phyloP scores from a whole-genome alignment of 2,329 filamentous ascomycete species.

The Cryphonectria naterciae region DNA sequence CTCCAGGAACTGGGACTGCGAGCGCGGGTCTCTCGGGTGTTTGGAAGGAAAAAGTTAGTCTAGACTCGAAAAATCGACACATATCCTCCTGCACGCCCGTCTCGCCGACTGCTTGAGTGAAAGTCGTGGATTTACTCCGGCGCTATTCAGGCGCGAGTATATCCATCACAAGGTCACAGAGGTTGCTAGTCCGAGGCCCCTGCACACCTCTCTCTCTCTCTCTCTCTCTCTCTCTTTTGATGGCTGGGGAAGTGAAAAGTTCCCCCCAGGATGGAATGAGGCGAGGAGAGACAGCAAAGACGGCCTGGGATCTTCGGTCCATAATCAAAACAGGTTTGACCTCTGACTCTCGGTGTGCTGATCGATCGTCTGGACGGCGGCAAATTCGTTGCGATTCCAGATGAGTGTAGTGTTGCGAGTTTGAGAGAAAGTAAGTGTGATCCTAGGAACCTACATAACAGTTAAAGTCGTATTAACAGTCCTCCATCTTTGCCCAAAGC shows the following conservation, averaged over 20 bases:
- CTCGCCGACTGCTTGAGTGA: constrained; percentile 2
- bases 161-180: neutral
- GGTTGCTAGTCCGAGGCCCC: neutral
- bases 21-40: constrained; percentile 3
- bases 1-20: neutral
- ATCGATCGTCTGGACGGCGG: neutral
- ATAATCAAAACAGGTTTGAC: neutral
- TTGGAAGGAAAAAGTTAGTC: constrained; percentile 7
- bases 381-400: neutral
- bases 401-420: neutral
- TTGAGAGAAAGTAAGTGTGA: neutral
- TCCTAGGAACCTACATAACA: neutral
- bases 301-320: neutral
- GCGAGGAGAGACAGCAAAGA: neutral
- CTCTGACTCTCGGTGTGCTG: neutral
- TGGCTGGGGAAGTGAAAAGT: neutral
- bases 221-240: neutral
- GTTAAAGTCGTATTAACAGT: neutral
- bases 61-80: neutral
- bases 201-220: neutral
- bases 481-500: constrained; percentile 2
- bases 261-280: neutral
- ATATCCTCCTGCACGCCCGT: neutral
- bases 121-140: constrained; percentile 1
- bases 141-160: constrained; percentile 2